Conservation (phyloP, 371 early-diverging fungal genomes). For the Blakeslea trispora region DNA sequence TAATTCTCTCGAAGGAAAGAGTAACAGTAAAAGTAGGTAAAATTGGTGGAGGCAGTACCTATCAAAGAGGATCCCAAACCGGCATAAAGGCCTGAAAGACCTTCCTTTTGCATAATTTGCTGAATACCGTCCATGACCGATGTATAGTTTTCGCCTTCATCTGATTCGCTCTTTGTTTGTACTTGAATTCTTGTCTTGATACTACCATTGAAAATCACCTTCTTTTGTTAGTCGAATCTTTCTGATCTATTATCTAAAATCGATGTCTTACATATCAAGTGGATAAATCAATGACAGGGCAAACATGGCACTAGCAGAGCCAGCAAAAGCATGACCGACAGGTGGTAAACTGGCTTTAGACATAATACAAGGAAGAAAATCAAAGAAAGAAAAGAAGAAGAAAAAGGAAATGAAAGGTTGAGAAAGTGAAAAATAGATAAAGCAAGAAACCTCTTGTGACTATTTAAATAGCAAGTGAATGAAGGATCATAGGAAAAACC, state of each 20-base stretch:
- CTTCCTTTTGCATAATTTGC: conserved; percentile 83
- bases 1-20: conserved; percentile 70
- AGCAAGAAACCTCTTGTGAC: no score
- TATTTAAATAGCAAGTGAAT: background rate
- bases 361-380: conserved; percentile 9
- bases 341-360: conserved; percentile 71
- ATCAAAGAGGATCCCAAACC: conserved; percentile 87
- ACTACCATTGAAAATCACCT: conserved; percentile 38
- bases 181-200: conserved; percentile 95
- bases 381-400: conserved; percentile 17
- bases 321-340: conserved; percentile 91
- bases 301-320: conserved; percentile 90
- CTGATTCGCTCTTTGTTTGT: conserved; percentile 59
- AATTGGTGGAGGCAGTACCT: conserved; percentile 87
- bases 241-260: no score
- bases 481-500: no score
- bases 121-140: conserved; percentile 79
- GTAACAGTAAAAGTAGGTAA: conserved; percentile 96
- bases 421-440: background rate
- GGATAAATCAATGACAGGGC: conserved; percentile 92
- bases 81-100: conserved; percentile 89
- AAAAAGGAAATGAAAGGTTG: conserved; percentile 8
- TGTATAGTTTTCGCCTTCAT: conserved; percentile 56
- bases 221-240: background rate
- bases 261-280: conserved; percentile 83